Evolutionary conservation across 768 basidiomycete genomes (phyloP), one percentile per base, ranked within the genome.

Genomic region (Leucosporidium yakuticum): DNA sequence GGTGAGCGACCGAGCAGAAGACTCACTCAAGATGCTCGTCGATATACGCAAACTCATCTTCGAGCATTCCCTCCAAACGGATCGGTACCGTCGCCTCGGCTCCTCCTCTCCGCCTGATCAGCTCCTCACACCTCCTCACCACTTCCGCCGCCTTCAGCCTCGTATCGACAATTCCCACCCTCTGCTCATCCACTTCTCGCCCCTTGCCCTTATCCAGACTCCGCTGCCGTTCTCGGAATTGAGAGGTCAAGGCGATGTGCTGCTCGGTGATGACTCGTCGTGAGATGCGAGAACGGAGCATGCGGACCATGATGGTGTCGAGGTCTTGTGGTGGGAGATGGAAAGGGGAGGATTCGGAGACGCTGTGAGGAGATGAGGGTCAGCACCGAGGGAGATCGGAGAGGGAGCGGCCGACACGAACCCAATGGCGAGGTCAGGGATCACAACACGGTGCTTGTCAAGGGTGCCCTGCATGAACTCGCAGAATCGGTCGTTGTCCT

Each of bases 251-350:
- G 2, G 90, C 88, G 62, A 93, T 84, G 73, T 95, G 91, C 73
- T 95, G 91, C 76, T 93, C 90, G 6, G 86, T 89, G 29, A 95
- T 83, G 39, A 95, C 92, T 39, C 91, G 86, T 27, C 91, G 84
- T 19, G 91, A 92, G 77, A 93, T 92, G 62, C 91, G 84, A 3
- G 91, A 93, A 59, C 91, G 84, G 15, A 95, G 83, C 91, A 95
- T 95, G 29, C 91, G 85, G 29, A 86, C 84, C 88, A 92, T 90
- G 78, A 92, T 91, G 4, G 88, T 83, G 77, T 93, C 91, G 19
- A 94, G 82, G 50, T 84, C 83, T 67, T 91, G 90, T 0, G 91
- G 87, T 0, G 85, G 81, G 12, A 94, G 83, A 76, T 87, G 85
- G 1, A 86, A 87, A 21, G 91, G 91, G 0, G 90, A 86, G n/a